Base-by-base conservation (phyloP, 345 rosid species). In the Cardamine chenopodiifolia region DNA sequence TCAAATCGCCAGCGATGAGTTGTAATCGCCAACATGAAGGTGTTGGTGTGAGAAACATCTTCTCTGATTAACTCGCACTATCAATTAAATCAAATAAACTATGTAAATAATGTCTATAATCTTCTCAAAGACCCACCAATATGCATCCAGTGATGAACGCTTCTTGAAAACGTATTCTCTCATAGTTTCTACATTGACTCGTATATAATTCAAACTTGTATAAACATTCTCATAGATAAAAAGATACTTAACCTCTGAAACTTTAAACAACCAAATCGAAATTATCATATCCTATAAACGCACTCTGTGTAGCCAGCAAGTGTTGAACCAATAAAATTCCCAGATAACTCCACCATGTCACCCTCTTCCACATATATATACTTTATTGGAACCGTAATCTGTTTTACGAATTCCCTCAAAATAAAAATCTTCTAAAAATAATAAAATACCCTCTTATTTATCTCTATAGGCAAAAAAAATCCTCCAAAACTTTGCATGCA, bases 401-500 rank as follows among this genome's bases (percentile, higher is more conserved):
- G 25, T 6, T 49, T 15, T 10, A 66, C 73, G 73, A 74, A 74
- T 74, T 57, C 67, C 55, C 35, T 29, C 15, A 49, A 60, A 59
- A 37, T 15, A 68, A 75, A 62, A 47, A 5, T 23, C 26, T 26
- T 10, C 50, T 34, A 54, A 69, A 40, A 62, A 26, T 4, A 69
- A 19, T 31, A 70, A 35, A 55, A 44, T 25, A 70, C 8, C 34
- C 55, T 66, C 56, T 57, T 53, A 64, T 34, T 58, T 56, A 19
- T 71, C 28, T 53, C 58, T 62, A 23, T 63, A 32, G 61, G 19
- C 39, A 57, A 65, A 63, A 67, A 71, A 67, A 49, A 68, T 40
- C 63, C 71, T 58, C 77, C 50, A 31, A 64, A 64, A 49, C 7
- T 37, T 49, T 71, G 72, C 80, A 77, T 71, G 80, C 78, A 79